Conservation (phyloP, 805 yeast genomes). For the Saccharomyces jurei region DNA sequence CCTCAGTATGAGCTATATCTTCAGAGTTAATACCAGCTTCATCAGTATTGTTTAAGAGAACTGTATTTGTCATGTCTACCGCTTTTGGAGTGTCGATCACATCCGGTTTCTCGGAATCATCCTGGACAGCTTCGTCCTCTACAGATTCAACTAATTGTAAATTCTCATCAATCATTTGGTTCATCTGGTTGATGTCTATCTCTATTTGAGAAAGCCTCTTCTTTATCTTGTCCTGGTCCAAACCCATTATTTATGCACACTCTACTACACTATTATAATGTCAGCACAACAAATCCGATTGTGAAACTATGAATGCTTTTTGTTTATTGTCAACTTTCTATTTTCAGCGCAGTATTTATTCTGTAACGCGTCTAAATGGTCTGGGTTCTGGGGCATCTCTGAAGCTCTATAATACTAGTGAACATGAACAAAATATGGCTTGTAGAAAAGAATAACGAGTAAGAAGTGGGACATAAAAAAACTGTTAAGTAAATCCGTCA, state of each 20-base stretch:
- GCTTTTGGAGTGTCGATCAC: not conserved
- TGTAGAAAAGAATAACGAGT: not conserved
- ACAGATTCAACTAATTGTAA: conserved; percentile 13
- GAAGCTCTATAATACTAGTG: not conserved
- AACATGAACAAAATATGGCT: not conserved
- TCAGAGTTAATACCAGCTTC: not conserved
- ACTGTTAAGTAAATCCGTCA: not conserved
- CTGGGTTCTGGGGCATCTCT: not conserved
- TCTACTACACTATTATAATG: not conserved
- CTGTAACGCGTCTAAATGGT: not conserved
- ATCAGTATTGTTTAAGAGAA: not conserved
- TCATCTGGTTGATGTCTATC: conserved; percentile 29
- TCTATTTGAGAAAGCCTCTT: conserved; percentile 31
- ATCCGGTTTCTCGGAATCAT: not conserved
- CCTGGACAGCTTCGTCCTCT: not conserved
- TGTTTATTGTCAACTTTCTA: not conserved
- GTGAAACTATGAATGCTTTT: not conserved
- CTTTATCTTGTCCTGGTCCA: conserved; percentile 24
- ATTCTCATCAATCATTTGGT: conserved; percentile 30
- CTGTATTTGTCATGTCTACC: not conserved
- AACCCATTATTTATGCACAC: conserved; percentile 7
- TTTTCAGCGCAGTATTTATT: not conserved
- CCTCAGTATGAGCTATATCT: not conserved
- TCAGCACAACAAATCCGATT: not conserved
- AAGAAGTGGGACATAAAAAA: not conserved